phyloP scores from a whole-genome alignment of 202 grass and related monocot genomes.

The Zoysia matrella region DNA sequence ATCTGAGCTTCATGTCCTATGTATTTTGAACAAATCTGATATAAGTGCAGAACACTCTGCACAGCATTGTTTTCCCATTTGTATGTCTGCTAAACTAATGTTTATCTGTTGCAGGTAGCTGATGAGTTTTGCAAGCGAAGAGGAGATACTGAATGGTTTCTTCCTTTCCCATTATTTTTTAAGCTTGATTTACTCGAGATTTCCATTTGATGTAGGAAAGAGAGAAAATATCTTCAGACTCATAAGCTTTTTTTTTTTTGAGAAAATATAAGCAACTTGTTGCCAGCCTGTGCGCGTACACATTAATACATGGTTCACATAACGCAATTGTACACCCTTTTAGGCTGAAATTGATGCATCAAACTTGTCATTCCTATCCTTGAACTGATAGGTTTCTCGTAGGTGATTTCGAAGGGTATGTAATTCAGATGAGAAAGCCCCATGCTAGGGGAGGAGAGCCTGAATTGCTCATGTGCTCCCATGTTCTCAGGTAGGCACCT shows the following conservation, averaged over 20 bases:
- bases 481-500: conserved; percentile 73
- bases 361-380: not conserved
- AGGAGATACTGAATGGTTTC: conserved; percentile 90
- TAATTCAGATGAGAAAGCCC: conserved; percentile 82
- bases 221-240: conserved; percentile 27
- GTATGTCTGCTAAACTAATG: conserved; percentile 18
- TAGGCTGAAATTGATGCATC: not conserved
- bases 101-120: conserved; percentile 61
- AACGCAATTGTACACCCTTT: not conserved
- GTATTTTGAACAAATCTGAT: conserved; percentile 7
- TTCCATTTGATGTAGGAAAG: not conserved
- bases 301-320: not conserved
- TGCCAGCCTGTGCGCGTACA: not conserved
- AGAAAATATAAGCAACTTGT: not conserved
- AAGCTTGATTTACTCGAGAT: not conserved
- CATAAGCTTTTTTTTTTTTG: not conserved
- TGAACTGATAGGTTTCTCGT: conserved; percentile 72
- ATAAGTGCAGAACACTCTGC: not conserved
- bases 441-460: conserved; percentile 95
- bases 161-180: conserved; percentile 1
- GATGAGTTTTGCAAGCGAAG: conserved; percentile 92
- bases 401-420: conserved; percentile 89
- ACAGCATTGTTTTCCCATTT: not conserved
- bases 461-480: conserved; percentile 92
- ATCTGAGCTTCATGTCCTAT: conserved; percentile 19